phyloP scores from a whole-genome alignment of 352 stramenopile species.

The Halophytophthora batemanensis region DNA sequence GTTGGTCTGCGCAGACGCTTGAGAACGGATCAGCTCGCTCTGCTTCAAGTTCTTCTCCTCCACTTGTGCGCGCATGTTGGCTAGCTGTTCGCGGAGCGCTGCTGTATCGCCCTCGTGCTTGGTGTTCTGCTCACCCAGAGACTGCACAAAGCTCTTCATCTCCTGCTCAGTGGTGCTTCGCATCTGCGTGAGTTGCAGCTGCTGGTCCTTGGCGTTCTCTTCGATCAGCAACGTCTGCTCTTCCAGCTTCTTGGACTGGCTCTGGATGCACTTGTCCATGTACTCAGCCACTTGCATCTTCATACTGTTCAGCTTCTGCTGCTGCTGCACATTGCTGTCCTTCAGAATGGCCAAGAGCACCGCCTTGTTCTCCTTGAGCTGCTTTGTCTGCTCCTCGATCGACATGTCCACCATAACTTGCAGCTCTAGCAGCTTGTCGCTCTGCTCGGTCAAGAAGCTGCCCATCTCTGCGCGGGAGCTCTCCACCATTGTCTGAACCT shows the following conservation, averaged over 20 bases:
- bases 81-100: constrained; percentile 26
- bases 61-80: constrained; percentile 21
- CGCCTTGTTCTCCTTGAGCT: constrained; percentile 36
- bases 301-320: constrained; percentile 39
- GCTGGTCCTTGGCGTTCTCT: constrained; percentile 27
- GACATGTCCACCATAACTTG: constrained; percentile 44
- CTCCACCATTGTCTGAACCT: constrained; percentile 23
- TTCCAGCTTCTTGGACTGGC: constrained; percentile 33
- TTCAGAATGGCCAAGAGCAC: constrained; percentile 28
- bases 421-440: constrained; percentile 41
- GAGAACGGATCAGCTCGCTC: constrained; percentile 21
- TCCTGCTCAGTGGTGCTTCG: constrained; percentile 35
- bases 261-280: constrained; percentile 43
- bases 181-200: constrained; percentile 33
- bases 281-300: constrained; percentile 43
- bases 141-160: constrained; percentile 33
- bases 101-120: constrained; percentile 28
- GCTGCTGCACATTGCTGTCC: constrained; percentile 30
- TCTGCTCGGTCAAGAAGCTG: constrained; percentile 41
- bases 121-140: constrained; percentile 24
- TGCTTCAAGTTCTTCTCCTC: constrained; percentile 15
- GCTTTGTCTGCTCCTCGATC: constrained; percentile 39
- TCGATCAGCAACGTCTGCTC: constrained; percentile 48
- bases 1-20: constrained; percentile 14
- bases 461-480: constrained; percentile 30